Evolutionary conservation across 495 filamentous ascomycete species (phyloP).

Genomic region (Elasticomyces elasticus): DNA sequence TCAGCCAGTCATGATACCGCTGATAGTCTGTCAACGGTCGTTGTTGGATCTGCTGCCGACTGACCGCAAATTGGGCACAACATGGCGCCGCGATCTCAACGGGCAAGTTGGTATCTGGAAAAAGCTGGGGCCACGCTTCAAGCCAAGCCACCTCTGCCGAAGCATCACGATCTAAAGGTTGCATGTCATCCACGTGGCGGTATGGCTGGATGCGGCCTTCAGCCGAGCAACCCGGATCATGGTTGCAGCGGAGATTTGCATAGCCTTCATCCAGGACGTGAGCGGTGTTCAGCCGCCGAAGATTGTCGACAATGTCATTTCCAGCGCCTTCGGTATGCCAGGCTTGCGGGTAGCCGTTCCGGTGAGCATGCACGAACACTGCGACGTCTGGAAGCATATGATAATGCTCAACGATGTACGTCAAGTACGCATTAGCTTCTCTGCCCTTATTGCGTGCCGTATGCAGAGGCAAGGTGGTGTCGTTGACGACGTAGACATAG

Average conservation of each 20-base stretch:
- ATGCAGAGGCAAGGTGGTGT: not conserved
- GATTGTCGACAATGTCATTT: not conserved
- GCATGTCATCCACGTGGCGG: slow-evolving; percentile 10
- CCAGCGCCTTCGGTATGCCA: slow-evolving; percentile 49
- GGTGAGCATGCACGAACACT: slow-evolving; percentile 58
- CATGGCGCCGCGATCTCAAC: slow-evolving; percentile 31
- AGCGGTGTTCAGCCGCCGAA: slow-evolving; percentile 31
- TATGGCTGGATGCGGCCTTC: slow-evolving; percentile 44
- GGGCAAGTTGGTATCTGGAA: slow-evolving; percentile 33
- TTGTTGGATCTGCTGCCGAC: slow-evolving; percentile 32
- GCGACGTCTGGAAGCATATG: slow-evolving; percentile 53
- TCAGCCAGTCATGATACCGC: slow-evolving; percentile 57
- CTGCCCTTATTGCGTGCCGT: slow-evolving; percentile 45
- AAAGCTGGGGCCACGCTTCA: slow-evolving; percentile 33
- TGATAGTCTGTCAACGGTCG: slow-evolving; percentile 52
- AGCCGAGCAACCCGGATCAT: slow-evolving; percentile 41
- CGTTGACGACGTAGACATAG: not conserved
- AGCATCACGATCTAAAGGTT: not conserved
- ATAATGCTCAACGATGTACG: slow-evolving; percentile 50
- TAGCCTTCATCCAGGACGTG: slow-evolving; percentile 37
- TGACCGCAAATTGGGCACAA: slow-evolving; percentile 58
- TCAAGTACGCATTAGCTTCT: slow-evolving; percentile 58
- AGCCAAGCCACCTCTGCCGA: slow-evolving; percentile 30
- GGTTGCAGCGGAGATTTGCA: slow-evolving; percentile 41
- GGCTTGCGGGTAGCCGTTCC: slow-evolving; percentile 32